Base-by-base conservation (phyloP, 106 monocot genomes). In the Posidonia australis region DNA sequence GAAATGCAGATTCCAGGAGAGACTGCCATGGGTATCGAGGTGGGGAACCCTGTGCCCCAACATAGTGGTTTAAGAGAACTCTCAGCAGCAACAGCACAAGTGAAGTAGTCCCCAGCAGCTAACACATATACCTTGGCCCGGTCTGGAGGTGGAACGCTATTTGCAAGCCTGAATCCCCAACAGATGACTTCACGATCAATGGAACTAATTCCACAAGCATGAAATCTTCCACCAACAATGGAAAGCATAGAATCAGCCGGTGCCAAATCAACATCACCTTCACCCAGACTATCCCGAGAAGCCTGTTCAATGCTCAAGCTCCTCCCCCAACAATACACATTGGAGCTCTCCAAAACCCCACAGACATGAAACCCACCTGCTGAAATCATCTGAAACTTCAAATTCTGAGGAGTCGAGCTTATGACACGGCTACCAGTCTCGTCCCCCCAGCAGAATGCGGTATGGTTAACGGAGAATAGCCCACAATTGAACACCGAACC, bases 301-400 rank as follows among this genome's bases (percentile, higher is more conserved):
- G 64, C 52, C 61, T 74, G 73, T 55, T 76, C 76, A 72, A 73
- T 72, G 44, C 63, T 75, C 58, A 87, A 70, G 74, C 80, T 98
- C 69, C 60, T 85, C 5, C 98, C 98, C 98, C 98, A 99, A 51
- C 98, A 99, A 63, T 70, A 76, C 18, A 92, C 88, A 18, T 74
- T 74, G 5, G 54, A 75, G 65, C 77, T 83, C 65, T 72, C 72
- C 23, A 83, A 43, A 21, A 90, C 70, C 14, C 98, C 98, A 43
- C 98, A 99, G 20, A 99, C 98, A 66, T 91, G 91, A 58, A 77
- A 99, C 18, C 98, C 98, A 9, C 98, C 98, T 10, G 98, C 91
- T 18, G 85, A 79, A 30, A 99, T 83, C 1, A 77, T 75, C 19
- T 44, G 67, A 57, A 92, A 99, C 28, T 73, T 65, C 46, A 86